These are phyloP conservation scores for Hippophae tibetana DNA, from an alignment of 306 rosid species.

Conservation along the genomic window DNA sequence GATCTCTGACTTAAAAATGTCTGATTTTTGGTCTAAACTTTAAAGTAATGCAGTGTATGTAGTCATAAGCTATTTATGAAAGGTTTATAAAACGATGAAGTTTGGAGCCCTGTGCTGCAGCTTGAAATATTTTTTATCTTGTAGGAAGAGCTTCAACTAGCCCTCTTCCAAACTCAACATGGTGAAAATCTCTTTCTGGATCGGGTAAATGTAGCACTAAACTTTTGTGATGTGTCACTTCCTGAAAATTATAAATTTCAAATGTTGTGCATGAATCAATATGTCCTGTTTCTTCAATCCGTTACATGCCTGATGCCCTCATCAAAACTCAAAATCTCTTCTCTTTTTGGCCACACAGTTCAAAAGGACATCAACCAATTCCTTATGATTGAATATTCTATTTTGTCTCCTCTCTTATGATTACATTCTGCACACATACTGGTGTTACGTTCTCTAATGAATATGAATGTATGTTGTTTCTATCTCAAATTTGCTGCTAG, in stretches of 20 bases:
- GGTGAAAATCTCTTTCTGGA: slow-evolving; percentile 66
- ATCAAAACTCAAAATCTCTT: background rate
- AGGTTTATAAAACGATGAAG: background rate
- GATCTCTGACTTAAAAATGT: too few species aligned
- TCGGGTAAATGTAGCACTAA: slow-evolving; percentile 35
- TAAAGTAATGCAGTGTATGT: too few species aligned
- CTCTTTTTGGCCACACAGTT: too few species aligned
- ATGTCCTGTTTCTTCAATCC: background rate
- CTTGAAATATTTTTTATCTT: slow-evolving; percentile 9
- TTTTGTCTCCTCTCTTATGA: too few species aligned
- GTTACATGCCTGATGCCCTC: background rate
- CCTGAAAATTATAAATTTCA: background rate
- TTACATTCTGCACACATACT: too few species aligned
- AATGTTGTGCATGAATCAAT: background rate
- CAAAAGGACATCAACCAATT: too few species aligned
- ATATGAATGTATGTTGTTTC: too few species aligned
- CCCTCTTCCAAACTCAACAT: slow-evolving; percentile 39
- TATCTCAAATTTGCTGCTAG: background rate
- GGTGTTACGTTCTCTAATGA: too few species aligned
- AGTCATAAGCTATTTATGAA: background rate
- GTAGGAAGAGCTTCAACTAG: slow-evolving; percentile 79
- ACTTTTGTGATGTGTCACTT: background rate
- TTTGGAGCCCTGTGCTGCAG: background rate
- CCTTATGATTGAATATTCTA: too few species aligned
- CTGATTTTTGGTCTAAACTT: too few species aligned